phyloP scores from a whole-genome alignment of 345 rosid species.

The Salix exigua region DNA sequence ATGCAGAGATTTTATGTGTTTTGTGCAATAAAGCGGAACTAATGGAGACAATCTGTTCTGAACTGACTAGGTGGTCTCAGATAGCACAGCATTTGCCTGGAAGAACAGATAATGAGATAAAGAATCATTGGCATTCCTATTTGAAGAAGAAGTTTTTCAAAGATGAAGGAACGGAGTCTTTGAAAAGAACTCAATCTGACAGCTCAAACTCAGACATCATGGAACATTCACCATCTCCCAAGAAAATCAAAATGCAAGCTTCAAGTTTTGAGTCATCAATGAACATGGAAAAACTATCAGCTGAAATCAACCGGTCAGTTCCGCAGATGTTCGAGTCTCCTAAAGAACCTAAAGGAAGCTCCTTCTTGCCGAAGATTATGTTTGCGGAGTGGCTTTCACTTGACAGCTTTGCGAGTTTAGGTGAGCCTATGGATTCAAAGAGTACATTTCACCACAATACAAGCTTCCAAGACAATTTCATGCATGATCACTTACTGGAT shows the following conservation, averaged over 20 bases:
- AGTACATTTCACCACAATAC: conserved; percentile 6
- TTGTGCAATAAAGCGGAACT: background rate
- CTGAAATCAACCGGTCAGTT: conserved; percentile 13
- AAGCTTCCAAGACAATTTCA: conserved; percentile 24
- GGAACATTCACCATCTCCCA: conserved; percentile 17
- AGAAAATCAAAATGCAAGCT: conserved; percentile 8
- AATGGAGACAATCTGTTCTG: background rate
- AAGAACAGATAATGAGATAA: conserved; percentile 93
- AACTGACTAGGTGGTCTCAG: conserved; percentile 68
- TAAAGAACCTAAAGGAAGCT: conserved; percentile 10
- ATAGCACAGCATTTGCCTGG: conserved; percentile 86
- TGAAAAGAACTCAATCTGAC: background rate
- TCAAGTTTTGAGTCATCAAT: conserved; percentile 27
- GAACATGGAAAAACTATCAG: conserved; percentile 18
- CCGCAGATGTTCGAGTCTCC: conserved; percentile 20
- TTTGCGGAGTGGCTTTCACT: conserved; percentile 76
- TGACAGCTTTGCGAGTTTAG: conserved; percentile 14
- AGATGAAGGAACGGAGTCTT: conserved; percentile 30
- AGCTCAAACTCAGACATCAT: conserved; percentile 8
- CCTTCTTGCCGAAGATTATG: conserved; percentile 46
- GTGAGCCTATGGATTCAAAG: background rate
- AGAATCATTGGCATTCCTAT: conserved; percentile 90
- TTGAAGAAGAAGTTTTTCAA: conserved; percentile 62
- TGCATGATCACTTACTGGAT: conserved; percentile 14
- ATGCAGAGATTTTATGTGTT: too few species aligned